phyloP scores from a whole-genome alignment of 257 asterid genomes.

The Capsicum pubescens region DNA sequence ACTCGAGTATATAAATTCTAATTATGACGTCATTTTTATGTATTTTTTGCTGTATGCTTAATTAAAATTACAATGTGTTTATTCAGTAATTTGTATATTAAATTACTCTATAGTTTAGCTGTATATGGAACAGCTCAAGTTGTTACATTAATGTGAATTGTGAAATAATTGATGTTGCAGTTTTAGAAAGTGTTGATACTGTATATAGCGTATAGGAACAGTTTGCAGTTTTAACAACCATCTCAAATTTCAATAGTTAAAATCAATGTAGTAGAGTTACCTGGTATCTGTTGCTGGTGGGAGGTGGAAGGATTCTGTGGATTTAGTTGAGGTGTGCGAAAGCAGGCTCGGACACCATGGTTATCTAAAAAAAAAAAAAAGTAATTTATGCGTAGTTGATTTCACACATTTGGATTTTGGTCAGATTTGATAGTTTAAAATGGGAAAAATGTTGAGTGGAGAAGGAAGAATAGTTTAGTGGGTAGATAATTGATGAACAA shows the following conservation, averaged over 20 bases:
- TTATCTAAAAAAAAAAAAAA: not conserved
- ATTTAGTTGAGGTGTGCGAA: no score
- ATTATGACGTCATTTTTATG: conserved; percentile 14
- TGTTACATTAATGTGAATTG: not conserved
- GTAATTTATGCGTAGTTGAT: not conserved
- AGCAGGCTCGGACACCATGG: no score
- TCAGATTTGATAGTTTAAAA: not conserved
- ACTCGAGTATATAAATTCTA: conserved; percentile 58
- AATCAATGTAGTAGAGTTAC: no score
- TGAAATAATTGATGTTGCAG: not conserved
- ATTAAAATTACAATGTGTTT: not conserved
- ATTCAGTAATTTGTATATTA: not conserved
- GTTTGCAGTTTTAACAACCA: not conserved
- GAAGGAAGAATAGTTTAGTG: no score
- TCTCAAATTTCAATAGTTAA: no score
- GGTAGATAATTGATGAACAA: no score
- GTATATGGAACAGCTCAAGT: not conserved
- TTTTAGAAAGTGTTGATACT: not conserved
- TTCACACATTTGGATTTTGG: not conserved
- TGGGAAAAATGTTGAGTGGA: no score
- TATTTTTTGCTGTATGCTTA: not conserved
- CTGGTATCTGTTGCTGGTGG: no score
- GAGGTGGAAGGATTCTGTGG: no score
- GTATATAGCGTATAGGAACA: not conserved
- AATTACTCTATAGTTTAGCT: not conserved